Evolutionary conservation across 345 rosid genomes (phyloP).

Genomic region (Eucalyptus viminalis): DNA sequence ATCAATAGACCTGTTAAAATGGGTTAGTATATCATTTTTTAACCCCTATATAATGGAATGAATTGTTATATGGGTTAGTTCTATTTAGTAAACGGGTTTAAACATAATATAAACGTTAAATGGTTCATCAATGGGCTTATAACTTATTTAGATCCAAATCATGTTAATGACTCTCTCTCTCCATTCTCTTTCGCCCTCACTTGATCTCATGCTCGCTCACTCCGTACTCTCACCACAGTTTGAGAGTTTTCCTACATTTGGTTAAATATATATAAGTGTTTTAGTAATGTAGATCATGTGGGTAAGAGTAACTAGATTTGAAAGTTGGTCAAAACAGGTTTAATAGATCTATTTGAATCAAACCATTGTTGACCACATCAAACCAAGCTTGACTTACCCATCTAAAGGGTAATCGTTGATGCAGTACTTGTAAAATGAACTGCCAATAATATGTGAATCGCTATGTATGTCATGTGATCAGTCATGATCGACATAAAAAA

Average conservation of each 20-base stretch:
- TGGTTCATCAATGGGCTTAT: not conserved
- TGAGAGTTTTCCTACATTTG: not conserved
- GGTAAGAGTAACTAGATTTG: too few species aligned
- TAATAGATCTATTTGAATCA: too few species aligned
- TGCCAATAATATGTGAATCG: not conserved
- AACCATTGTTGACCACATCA: fast-evolving
- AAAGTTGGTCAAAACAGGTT: too few species aligned
- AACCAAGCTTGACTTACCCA: not conserved
- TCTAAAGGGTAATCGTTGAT: fast-evolving
- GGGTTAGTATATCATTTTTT: not conserved
- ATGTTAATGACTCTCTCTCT: too few species aligned
- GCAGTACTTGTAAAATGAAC: not conserved
- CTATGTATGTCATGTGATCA: not conserved
- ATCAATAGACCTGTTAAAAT: not conserved
- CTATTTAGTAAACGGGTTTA: not conserved
- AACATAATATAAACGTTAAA: not conserved
- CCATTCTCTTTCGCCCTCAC: fast-evolving
- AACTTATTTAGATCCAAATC: fast-evolving
- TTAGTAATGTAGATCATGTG: fast-evolving
- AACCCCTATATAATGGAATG: not conserved
- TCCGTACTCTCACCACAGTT: fast-evolving
- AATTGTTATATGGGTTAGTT: not conserved
- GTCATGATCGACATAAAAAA: not conserved
- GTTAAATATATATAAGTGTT: fast-evolving
- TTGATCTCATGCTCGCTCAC: fast-evolving